Base-by-base conservation (phyloP, 306 rosid species). In the Urtica urens region DNA sequence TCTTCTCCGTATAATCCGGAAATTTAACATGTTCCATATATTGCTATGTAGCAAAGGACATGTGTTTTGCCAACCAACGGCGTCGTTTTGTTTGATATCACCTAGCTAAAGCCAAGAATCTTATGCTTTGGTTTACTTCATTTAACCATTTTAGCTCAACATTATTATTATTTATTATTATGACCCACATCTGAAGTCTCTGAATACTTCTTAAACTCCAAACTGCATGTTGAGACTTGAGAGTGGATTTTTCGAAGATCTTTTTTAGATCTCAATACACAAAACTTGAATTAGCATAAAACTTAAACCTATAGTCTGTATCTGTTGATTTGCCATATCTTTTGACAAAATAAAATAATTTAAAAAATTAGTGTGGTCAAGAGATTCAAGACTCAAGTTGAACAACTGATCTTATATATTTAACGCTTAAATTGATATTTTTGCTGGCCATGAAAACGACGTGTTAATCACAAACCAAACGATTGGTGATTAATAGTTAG, bases 1-100 rank as follows among this genome's bases (percentile, higher is more conserved):
- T n/a, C n/a, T n/a, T n/a, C n/a, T 20, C 83, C 81, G 59, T 55
- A 70, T 25, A 82, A 67, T 72, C 78, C 78, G 83, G 80, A 57
- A 24, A 27, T n/a, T 0, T 50, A 78, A 75, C 79, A 67, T 78
- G 83, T 42, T 28, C 17, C 15, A n/a, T n/a, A n/a, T n/a, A n/a
- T n/a, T n/a, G n/a, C n/a, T n/a, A n/a, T n/a, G n/a, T n/a, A n/a
- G n/a, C 7, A 10, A 1, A 37, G 12, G 11, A 23, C 38, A 35
- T 34, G 38, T 45, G 15, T 50, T n/a, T n/a, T 24, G 44, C 30
- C 29, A 24, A 23, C 14, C 23, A 46, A 46, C 16, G 30, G 24
- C 26, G 29, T 13, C 18, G 2, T 46, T 23, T 23, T 6, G 3
- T 46, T 25, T 1, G 24, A 2, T 3, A 13, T 46, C 14, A 3